phyloP scores from a whole-genome alignment of 2,329 filamentous ascomycete genomes.

The Claviceps sp. region DNA sequence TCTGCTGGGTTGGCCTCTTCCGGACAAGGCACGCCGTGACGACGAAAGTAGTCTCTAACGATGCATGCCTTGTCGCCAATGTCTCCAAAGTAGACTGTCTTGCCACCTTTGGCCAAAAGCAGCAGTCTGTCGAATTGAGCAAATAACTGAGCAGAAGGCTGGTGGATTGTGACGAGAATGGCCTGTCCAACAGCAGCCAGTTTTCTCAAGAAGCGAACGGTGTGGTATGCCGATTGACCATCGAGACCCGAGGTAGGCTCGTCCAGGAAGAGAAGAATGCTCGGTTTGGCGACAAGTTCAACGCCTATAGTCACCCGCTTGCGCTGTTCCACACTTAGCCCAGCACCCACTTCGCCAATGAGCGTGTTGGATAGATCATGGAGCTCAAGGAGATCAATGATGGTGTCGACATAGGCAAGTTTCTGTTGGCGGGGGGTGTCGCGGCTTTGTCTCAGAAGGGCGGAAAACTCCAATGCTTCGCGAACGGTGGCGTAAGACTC shows the following conservation, averaged over 20 bases:
- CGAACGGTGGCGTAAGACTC: slow-evolving; percentile 59
- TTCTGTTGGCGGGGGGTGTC: slow-evolving; percentile 53
- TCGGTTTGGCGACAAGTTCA: slow-evolving; percentile 47
- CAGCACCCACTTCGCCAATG: slow-evolving; percentile 35
- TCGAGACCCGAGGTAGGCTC: slow-evolving; percentile 55
- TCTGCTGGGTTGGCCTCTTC: slow-evolving; percentile 57
- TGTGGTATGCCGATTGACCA: slow-evolving; percentile 53
- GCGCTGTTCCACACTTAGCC: slow-evolving; percentile 38
- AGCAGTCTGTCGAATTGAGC: slow-evolving; percentile 53
- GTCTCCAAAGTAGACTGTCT: slow-evolving; percentile 54
- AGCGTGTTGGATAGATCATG: slow-evolving; percentile 34
- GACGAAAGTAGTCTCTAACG: slow-evolving; percentile 50
- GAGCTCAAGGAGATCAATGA: slow-evolving; percentile 51
- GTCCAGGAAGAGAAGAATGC: slow-evolving; percentile 46
- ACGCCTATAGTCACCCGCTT: slow-evolving; percentile 47
- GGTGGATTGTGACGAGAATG: slow-evolving; percentile 57
- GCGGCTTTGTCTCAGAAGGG: slow-evolving; percentile 57
- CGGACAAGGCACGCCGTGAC: slow-evolving; percentile 49
- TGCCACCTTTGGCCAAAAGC: slow-evolving; percentile 50
- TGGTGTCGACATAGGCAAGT: slow-evolving; percentile 61
- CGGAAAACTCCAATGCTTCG: slow-evolving; percentile 63
- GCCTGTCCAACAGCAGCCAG: slow-evolving; percentile 53
- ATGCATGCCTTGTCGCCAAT: slow-evolving; percentile 42
- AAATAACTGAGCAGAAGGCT: slow-evolving; percentile 54
- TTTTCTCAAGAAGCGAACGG: slow-evolving; percentile 51